Base-by-base conservation (phyloP, 2,329 filamentous ascomycete species). In the Botrytis aclada region DNA sequence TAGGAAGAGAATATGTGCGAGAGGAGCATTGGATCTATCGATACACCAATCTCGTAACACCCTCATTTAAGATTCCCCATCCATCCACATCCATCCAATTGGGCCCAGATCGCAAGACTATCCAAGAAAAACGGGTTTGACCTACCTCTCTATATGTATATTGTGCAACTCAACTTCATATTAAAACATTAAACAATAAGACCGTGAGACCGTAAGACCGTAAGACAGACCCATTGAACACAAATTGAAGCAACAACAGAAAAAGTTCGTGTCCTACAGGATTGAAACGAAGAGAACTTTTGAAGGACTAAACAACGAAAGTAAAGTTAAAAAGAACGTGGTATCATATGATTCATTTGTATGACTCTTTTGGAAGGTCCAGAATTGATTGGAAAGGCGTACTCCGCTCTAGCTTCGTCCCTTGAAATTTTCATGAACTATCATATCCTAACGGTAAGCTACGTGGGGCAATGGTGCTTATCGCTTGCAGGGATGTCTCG, bases 301-400 rank as follows among this genome's bases (percentile, higher is more conserved):
- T 12, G 39, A n/a, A 63, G 4, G 8, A 14, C 29, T 14, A 20
- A 32, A 29, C 4, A 29, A 43, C 18, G 39, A 45, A 14, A 25
- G n/a, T 45, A 64, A 22, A 45, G 4, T 16, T 20, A n/a, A 64
- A 61, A 64, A 43, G 61, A 64, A 20, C 9, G 41, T 22, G 39
- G 39, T 63, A 18, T 45, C 5, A 41, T 62, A 41, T 62, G 22
- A 62, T 62, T 25, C 10, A 64, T 64, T 41, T 14, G 61, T 32
- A 45, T 45, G 61, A 45, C 61, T 64, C 61, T 45, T 64, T n/a
- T 64, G 39, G 18, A 64, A 64, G 61, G 61, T 63, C 39, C 60
- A 62, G 34, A 41, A 43, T 29, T 61, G 34, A 61, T 37, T 61
- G 32, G 32, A 34, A 61, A 61, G 61, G 61, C 34, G 37, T 62